Percentiles rank a stretch among this genome's conserved stretches.
These are phyloP conservation scores for Trebouxia sp. DNA, from an alignment of 139 green algal genomes.

Conservation along the genomic window DNA sequence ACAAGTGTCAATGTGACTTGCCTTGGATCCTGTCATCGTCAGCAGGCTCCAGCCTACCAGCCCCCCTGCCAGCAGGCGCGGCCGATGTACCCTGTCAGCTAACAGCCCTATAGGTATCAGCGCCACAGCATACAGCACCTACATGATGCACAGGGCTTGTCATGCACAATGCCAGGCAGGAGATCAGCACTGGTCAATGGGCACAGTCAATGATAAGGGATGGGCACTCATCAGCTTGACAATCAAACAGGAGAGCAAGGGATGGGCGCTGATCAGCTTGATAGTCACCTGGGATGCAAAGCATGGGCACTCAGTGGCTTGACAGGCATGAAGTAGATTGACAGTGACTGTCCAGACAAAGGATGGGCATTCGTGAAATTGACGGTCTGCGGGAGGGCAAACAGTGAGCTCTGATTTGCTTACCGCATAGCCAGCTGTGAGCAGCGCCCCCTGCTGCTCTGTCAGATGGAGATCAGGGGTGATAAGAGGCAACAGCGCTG, in stretches of 20 bases:
- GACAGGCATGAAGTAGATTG: too few relatives aligned
- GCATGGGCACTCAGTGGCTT: too few relatives aligned
- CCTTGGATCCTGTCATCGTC: constrained; percentile 63
- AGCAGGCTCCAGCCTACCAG: constrained; percentile 71
- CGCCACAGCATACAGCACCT: constrained; percentile 80
- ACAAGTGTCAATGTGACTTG: background rate
- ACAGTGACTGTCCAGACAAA: too few relatives aligned
- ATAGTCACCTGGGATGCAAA: background rate
- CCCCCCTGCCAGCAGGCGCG: constrained; percentile 71
- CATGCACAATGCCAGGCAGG: too few relatives aligned
- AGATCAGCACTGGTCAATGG: too few relatives aligned
- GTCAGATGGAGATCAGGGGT: constrained; percentile 68
- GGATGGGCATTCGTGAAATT: too few relatives aligned
- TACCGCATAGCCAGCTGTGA: constrained; percentile 67
- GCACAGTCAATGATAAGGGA: too few relatives aligned
- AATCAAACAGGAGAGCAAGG: too few relatives aligned
- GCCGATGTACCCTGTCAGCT: constrained; percentile 70
- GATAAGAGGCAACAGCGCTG: constrained; percentile 83
- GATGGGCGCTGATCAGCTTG: too few relatives aligned
- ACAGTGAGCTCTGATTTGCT: too few relatives aligned
- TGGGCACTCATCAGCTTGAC: too few relatives aligned
- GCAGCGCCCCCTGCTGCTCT: constrained; percentile 64
- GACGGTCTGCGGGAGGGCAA: too few relatives aligned
- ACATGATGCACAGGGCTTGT: constrained; percentile 2
- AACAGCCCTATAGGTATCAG: constrained; percentile 83